A percentile compares a stretch with the other conserved stretches of the same genome.
Conservation (phyloP, 768 basidiomycete genomes). For the Serpula lacrymans region DNA sequence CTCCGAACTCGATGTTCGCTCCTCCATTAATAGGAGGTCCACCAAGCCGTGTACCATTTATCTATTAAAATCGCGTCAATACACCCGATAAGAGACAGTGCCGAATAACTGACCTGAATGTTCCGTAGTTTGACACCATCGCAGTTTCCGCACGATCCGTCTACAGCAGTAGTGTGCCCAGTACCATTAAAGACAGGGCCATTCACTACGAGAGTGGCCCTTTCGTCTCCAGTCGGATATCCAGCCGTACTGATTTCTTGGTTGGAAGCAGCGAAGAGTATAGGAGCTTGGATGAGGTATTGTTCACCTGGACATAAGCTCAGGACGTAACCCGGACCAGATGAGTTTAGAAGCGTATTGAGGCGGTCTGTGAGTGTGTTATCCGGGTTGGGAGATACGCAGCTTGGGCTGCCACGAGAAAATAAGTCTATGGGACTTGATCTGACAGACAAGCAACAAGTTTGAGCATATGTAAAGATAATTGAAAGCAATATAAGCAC, state of each 20-base stretch:
- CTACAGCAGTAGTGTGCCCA: conserved; percentile 72
- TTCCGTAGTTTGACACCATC: conserved; percentile 62
- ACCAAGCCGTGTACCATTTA: conserved; percentile 66
- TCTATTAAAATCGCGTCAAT: conserved; percentile 34
- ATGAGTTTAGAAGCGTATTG: conserved; percentile 60
- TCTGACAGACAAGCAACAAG: not conserved
- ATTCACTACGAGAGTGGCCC: conserved; percentile 68
- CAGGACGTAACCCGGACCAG: conserved; percentile 64
- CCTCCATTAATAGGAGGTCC: conserved; percentile 55
- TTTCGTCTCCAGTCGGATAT: conserved; percentile 62
- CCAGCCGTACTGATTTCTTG: conserved; percentile 83
- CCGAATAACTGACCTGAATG: conserved; percentile 49
- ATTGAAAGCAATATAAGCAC: not conserved
- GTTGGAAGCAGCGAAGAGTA: conserved; percentile 60
- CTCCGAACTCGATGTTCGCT: conserved; percentile 86
- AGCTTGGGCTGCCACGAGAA: conserved; percentile 8
- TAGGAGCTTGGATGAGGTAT: conserved; percentile 64
- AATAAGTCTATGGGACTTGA: not conserved
- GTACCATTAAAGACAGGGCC: conserved; percentile 54
- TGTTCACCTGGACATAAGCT: conserved; percentile 58
- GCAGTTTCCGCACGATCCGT: conserved; percentile 61
- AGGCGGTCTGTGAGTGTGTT: conserved; percentile 63
- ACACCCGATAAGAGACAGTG: not conserved
- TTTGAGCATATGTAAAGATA: not conserved
- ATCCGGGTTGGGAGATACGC: conserved; percentile 49